phyloP scores from a whole-genome alignment of 257 asterid genomes.

The Solanum commersonii region DNA sequence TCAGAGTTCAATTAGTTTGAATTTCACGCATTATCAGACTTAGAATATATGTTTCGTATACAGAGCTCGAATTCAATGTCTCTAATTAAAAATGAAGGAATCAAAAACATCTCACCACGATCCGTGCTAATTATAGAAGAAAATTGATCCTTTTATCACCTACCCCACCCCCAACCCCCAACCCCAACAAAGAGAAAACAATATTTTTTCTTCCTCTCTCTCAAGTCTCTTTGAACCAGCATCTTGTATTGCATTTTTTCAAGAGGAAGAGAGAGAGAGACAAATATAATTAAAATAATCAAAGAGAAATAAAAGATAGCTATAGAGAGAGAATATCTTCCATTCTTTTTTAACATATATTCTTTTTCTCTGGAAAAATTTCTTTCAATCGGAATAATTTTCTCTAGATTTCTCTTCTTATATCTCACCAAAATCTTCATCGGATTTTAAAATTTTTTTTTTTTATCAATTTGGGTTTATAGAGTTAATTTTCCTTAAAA shows the following conservation, averaged over 20 bases:
- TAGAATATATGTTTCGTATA: neutral
- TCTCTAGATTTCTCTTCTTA: conserved; percentile 13
- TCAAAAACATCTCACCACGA: neutral
- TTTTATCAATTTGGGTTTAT: neutral
- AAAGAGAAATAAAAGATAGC: neutral
- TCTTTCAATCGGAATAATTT: conserved; percentile 25
- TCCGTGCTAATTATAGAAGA: neutral
- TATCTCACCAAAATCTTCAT: neutral
- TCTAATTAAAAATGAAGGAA: neutral
- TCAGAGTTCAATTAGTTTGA: neutral
- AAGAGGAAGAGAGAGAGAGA: neutral
- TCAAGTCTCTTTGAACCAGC: conserved; percentile 9
- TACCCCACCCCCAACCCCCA: no score
- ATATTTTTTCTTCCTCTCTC: neutral
- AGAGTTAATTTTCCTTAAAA: neutral
- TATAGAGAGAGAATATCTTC: conserved; percentile 25
- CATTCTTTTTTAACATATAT: conserved; percentile 34
- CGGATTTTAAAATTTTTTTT: neutral
- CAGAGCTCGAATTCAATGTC: neutral
- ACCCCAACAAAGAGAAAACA: neutral
- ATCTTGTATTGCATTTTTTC: conserved; percentile 8
- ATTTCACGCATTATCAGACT: neutral
- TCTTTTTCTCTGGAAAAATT: conserved; percentile 19
- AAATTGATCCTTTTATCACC: neutral
- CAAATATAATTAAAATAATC: neutral